Conservation (phyloP, 495 filamentous ascomycete genomes). For the Lophium mytilinum region DNA sequence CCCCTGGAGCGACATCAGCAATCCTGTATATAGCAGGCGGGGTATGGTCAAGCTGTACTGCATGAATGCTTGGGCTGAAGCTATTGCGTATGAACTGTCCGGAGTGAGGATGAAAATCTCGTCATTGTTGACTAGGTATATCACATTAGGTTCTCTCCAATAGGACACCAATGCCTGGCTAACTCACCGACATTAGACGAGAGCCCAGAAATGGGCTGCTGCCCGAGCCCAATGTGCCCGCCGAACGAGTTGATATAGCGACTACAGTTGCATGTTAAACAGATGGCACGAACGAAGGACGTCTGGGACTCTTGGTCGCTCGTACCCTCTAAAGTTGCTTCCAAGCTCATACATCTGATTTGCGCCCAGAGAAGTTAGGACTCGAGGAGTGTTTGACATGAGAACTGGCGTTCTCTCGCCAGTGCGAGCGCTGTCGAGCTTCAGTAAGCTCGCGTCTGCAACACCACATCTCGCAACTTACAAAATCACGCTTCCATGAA, state of each 20-base stretch:
- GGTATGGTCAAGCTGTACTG: constrained; percentile 31
- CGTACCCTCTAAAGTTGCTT: constrained; percentile 36
- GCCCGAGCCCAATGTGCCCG: constrained; percentile 28
- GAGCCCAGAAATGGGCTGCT: constrained; percentile 37
- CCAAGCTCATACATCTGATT: constrained; percentile 57
- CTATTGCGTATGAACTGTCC: constrained; percentile 44
- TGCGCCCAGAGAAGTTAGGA: constrained; percentile 61
- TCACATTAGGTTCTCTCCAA: too few species aligned
- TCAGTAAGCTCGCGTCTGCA: too few species aligned
- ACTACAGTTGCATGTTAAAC: not conserved
- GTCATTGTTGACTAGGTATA: constrained; percentile 33
- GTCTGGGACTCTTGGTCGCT: constrained; percentile 41
- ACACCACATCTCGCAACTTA: too few species aligned
- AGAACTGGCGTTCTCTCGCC: constrained; percentile 63
- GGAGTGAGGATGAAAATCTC: constrained; percentile 42
- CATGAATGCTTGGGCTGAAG: constrained; percentile 65
- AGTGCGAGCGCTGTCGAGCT: constrained; percentile 42
- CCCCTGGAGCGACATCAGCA: constrained; percentile 31
- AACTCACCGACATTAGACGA: constrained; percentile 28
- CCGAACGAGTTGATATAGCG: constrained; percentile 24
- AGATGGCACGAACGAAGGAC: constrained; percentile 9
- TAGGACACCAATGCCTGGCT: too few species aligned
- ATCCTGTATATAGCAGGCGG: too few species aligned
- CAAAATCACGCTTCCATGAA: constrained; percentile 63
- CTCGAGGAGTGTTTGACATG: constrained; percentile 38